Conservation (phyloP, 2,329 filamentous ascomycete genomes). For the Colletotrichum siamense region DNA sequence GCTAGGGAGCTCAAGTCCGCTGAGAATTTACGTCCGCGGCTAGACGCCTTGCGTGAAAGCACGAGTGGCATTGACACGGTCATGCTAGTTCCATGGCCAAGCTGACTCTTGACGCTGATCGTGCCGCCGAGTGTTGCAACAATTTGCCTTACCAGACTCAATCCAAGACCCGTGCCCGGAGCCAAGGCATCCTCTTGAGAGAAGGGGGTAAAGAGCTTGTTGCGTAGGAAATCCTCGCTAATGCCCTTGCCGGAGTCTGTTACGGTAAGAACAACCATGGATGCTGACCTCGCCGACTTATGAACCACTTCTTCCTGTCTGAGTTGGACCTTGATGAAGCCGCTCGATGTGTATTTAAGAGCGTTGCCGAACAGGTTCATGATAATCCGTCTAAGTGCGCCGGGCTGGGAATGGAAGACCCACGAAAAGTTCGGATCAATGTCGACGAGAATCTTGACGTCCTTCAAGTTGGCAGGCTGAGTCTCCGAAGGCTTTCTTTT, state of each 20-base stretch:
- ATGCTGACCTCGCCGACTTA: slow-evolving; percentile 26
- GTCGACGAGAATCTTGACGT: slow-evolving; percentile 51
- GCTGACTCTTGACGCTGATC: slow-evolving; percentile 58
- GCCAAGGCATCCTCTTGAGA: slow-evolving; percentile 64
- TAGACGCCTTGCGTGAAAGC: slow-evolving; percentile 6
- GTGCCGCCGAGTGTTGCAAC: slow-evolving; percentile 60
- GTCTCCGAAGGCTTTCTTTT: background rate
- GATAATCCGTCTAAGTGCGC: slow-evolving; percentile 54
- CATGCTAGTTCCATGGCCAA: slow-evolving; percentile 58
- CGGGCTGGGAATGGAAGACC: slow-evolving; percentile 60
- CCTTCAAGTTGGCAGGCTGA: slow-evolving; percentile 25
- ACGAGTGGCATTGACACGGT: slow-evolving; percentile 48
- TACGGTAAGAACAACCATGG: slow-evolving; percentile 45
- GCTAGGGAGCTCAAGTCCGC: slow-evolving; percentile 9
- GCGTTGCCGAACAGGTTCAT: slow-evolving; percentile 62
- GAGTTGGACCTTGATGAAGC: slow-evolving; percentile 45
- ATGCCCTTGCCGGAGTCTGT: slow-evolving; percentile 69
- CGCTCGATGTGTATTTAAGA: slow-evolving; percentile 56
- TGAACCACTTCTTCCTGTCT: slow-evolving; percentile 23
- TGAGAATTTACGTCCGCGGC: background rate
- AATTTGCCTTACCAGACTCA: slow-evolving; percentile 65
- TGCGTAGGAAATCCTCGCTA: slow-evolving; percentile 61
- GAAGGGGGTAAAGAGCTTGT: slow-evolving; percentile 65
- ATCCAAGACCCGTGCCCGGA: slow-evolving; percentile 63
- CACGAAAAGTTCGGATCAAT: slow-evolving; percentile 51